Conservation (phyloP, 2,329 filamentous ascomycete species). For the Elsinoe fawcettii region DNA sequence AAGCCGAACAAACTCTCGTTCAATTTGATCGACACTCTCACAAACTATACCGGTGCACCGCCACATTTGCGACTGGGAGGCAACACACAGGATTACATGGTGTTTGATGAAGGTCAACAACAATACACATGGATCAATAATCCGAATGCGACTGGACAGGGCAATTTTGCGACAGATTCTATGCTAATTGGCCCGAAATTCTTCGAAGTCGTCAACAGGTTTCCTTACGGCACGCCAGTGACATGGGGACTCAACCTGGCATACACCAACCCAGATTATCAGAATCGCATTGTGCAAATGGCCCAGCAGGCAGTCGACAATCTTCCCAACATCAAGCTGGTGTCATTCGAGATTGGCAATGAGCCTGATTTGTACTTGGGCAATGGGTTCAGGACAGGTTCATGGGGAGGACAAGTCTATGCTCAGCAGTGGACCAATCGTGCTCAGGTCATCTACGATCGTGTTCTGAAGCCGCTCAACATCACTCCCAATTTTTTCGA, state of each 20-base stretch:
- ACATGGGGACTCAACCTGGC: constrained; percentile 46
- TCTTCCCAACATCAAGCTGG: constrained; percentile 33
- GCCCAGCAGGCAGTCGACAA: constrained; percentile 34
- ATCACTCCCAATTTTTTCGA: constrained; percentile 42
- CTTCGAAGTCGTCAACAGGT: constrained; percentile 42
- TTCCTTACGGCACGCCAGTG: constrained; percentile 43
- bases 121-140: constrained; percentile 30
- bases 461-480: constrained; percentile 37
- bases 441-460: constrained; percentile 37
- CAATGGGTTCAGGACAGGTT: constrained; percentile 39
- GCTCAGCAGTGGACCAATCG: constrained; percentile 41
- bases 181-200: constrained; percentile 38
- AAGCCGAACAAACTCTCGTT: constrained; percentile 38
- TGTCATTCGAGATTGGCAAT: constrained; percentile 39
- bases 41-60: constrained; percentile 42
- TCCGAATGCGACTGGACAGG: constrained; percentile 33
- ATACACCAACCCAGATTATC: constrained; percentile 39
- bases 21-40: constrained; percentile 44
- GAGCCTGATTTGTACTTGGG: constrained; percentile 37
- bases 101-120: constrained; percentile 34
- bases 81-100: constrained; percentile 46
- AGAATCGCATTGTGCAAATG: constrained; percentile 36
- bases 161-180: constrained; percentile 38
- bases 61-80: constrained; percentile 45
- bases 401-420: constrained; percentile 40